Conservation (phyloP, 208 protist genomes). For the Trichomonas vaginalis region DNA sequence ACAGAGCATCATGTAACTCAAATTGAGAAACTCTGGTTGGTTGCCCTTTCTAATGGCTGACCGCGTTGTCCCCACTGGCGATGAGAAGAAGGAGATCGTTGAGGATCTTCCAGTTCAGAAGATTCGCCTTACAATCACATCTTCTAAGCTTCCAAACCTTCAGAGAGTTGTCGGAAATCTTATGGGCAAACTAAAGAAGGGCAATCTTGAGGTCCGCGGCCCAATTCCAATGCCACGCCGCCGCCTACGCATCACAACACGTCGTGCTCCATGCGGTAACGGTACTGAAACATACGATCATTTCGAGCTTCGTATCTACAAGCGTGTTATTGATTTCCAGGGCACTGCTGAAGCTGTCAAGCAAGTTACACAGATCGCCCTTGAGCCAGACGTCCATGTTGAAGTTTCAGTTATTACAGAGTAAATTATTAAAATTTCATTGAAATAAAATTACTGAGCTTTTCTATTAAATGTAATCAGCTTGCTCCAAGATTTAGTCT, state of each 20-base stretch:
- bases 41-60: background rate
- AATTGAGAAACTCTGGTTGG: background rate
- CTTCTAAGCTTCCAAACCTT: background rate
- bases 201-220: background rate
- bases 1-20: no score
- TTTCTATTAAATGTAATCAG: no score
- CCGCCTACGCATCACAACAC: slow-evolving; percentile 13
- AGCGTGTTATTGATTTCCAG: background rate
- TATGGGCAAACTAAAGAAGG: background rate
- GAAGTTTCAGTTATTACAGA: slow-evolving; percentile 3
- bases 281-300: slow-evolving; percentile 22
- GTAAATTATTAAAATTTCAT: background rate
- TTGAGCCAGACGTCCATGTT: background rate
- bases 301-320: background rate
- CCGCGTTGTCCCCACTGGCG: background rate
- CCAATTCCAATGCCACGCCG: background rate
- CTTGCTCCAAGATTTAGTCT: no score
- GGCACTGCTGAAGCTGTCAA: background rate
- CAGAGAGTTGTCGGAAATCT: background rate
- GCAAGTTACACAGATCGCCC: slow-evolving; percentile 11
- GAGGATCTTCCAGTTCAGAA: background rate
- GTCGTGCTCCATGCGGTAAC: slow-evolving; percentile 14
- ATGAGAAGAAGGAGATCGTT: background rate
- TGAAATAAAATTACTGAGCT: no score
- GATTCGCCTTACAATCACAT: slow-evolving; percentile 10